Conservation (phyloP, 495 filamentous ascomycete species). For the Aspergillus campestris region DNA sequence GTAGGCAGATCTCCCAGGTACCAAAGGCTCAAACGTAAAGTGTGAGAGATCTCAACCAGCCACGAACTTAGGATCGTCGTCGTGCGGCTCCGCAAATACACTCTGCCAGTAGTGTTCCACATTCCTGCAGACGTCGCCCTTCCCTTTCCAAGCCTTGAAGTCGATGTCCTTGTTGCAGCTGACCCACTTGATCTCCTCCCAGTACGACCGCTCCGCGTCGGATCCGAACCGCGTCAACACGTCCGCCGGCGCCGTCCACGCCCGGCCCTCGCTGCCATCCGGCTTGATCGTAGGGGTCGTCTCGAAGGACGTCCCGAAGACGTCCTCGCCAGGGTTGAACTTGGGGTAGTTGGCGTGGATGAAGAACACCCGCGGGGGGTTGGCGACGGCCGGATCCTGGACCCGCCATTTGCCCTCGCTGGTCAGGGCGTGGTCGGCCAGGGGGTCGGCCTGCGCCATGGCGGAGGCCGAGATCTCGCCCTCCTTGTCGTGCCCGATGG, state of each 20-base stretch:
- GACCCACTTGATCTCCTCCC: conserved; percentile 42
- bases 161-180: conserved; percentile 35
- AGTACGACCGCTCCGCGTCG: conserved; percentile 44
- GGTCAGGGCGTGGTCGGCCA: conserved; percentile 33
- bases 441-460: conserved; percentile 41
- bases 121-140: conserved; percentile 26
- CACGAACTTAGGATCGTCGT: conserved; percentile 28
- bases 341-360: conserved; percentile 49
- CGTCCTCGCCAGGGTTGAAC: conserved; percentile 41
- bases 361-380: conserved; percentile 36
- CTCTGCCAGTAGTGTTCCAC: conserved; percentile 33
- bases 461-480: conserved; percentile 29
- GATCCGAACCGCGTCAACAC: conserved; percentile 35
- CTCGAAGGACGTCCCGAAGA: conserved; percentile 33
- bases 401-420: conserved; percentile 29
- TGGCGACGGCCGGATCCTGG: conserved; percentile 24
- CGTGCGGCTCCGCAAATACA: conserved; percentile 34
- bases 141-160: conserved; percentile 33
- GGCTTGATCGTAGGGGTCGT: conserved; percentile 30
- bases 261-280: conserved; percentile 30
- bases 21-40: neutral
- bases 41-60: conserved; percentile 9
- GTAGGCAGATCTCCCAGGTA: too few species aligned
- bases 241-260: conserved; percentile 33
- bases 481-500: conserved; percentile 29